phyloP scores from a whole-genome alignment of 176 grass and related monocot genomes.

The Triticum timopheevii region DNA sequence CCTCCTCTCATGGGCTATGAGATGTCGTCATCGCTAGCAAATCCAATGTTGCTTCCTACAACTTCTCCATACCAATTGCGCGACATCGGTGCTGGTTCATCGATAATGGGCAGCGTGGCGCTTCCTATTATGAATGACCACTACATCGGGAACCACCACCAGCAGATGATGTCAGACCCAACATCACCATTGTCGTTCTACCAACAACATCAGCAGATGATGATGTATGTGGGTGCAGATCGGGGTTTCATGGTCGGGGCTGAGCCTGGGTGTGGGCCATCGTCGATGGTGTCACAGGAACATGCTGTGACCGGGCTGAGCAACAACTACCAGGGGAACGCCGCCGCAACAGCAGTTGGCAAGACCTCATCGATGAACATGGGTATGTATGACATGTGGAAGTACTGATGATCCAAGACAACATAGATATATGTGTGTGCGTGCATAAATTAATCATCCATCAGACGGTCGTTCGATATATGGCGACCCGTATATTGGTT shows the following conservation, averaged over 20 bases:
- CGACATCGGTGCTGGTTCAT: too few species aligned
- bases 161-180: background rate
- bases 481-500: background rate
- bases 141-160: background rate
- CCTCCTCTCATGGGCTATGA: slow-evolving; percentile 11
- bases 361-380: slow-evolving; percentile 17
- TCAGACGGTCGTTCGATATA: background rate
- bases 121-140: background rate
- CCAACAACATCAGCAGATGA: background rate
- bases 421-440: background rate
- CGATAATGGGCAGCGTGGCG: background rate
- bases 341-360: too few species aligned
- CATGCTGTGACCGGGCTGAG: background rate
- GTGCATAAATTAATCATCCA: background rate
- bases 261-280: background rate
- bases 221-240: background rate
- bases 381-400: slow-evolving; percentile 13
- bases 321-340: background rate
- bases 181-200: background rate
- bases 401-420: background rate
- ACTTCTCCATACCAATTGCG: background rate
- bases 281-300: slow-evolving; percentile 35
- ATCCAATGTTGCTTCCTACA: background rate
- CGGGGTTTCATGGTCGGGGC: background rate
- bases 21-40: background rate